Base-by-base conservation (phyloP, 2,329 filamentous ascomycete species). In the Penicillium sp. region DNA sequence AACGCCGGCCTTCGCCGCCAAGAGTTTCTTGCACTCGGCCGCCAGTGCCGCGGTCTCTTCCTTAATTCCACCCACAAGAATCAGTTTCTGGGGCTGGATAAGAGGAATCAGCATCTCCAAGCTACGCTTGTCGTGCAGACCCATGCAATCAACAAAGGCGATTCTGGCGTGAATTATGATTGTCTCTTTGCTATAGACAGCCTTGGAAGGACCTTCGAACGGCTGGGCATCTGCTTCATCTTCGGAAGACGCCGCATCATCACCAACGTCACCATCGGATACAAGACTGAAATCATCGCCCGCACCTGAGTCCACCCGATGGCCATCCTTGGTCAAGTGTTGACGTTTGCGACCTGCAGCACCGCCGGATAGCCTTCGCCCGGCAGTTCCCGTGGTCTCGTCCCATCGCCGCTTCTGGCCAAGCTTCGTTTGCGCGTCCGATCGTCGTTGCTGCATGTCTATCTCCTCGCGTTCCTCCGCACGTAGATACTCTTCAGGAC, bases 381-480 rank as follows among this genome's bases (percentile, higher is more conserved):
- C 74, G 45, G 73, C 72, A 10, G 78, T 69, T 3, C 78, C 81
- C 23, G 46, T 29, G 4, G 85, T 78, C 59, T 96, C 92, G 63
- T 93, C 91, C 92, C 93, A 98, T 74, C 92, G 96, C 59, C 95
- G 86, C 77, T 99, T 99, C 78, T 93, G 93, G 19, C 93, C 95
- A 21, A 96, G 83, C 46, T 84, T 85, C 51, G 85, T 85, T 62
- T 88, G 80, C 57, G 82, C 81, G 14, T 79, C 80, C 16, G 76
- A 68, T 33, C 83, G 80, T 35, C 80, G 80, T 55, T 85, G 78
- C 51, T 88, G 85, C 13, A 85, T 85, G 42, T 91, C 88, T 19
- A 85, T 82, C 57, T 88, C 86, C 64, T 96, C 92, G 56, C 92
- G 88, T 75, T 98, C 95, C 71, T 99, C 95, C 0, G 93, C 93